Evolutionary conservation across 257 asterid species (phyloP), one percentile per base, ranked within the genome.

Genomic region (Nemophila menziesii): DNA sequence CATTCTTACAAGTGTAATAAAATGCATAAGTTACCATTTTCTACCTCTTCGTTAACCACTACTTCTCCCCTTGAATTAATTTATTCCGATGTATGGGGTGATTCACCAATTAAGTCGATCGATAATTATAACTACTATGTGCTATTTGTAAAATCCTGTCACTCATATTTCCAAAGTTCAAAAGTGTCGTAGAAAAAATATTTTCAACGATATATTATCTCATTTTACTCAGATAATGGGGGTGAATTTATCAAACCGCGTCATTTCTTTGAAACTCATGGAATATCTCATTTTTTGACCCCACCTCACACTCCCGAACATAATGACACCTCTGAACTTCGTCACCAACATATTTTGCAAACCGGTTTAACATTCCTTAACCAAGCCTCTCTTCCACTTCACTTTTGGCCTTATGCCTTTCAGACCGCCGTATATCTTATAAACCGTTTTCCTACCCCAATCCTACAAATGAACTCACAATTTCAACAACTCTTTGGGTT

Each of bases 301-400:
- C 19, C 55, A 0, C 55, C 44, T 0, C 23, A 49, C 20, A 49
- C 44, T 2, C 44, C 55, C 0, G 18, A 34, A 20, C 55, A 49
- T 33, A 49, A 49, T 49, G 55, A 44, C 1, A 2, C 23, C 0
- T 8, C 22, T 34, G 55, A 49, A 20, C 55, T 33, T 1, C 55
- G 44, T 3, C 55, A 49, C n/a, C 44, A 19, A 1, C 55, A 49
- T 11, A 19, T 49, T 12, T 18, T 34, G 2, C 9, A 19, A 17
- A 49, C 33, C 1, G 55, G 55, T 3, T 16, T 19, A 14, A 4
- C 44, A 0, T 0, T 49, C 0, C 22, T 49, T 2, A 11, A 18
- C 5, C 41, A 6, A 4, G 43, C 44, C 7, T 16, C 22, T 1
- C 16, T 49, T 0, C 44, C 55, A 33, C 33, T 17, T 19, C 27